phyloP scores from a whole-genome alignment of 2,329 filamentous ascomycete genomes.

The Cryphonectria parasitica region DNA sequence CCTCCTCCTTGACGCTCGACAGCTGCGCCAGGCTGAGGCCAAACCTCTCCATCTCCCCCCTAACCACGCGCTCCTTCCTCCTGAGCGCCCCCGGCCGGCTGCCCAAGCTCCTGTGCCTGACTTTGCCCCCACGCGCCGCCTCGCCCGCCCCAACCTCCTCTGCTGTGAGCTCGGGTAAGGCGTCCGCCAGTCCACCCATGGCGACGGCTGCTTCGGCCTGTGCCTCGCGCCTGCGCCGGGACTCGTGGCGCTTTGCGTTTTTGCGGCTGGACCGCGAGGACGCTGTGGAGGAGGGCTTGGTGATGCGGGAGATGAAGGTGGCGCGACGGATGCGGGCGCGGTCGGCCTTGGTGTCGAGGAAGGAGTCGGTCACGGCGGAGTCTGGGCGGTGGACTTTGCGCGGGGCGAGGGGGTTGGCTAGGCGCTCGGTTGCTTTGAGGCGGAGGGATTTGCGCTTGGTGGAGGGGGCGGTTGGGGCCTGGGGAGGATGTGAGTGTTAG shows the following conservation, averaged over 20 bases:
- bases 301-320: constrained; percentile 75
- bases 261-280: constrained; percentile 43
- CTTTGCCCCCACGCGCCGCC: constrained; percentile 50
- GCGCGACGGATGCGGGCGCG: constrained; percentile 84
- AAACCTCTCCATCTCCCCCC: constrained; percentile 82
- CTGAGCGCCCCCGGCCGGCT: constrained; percentile 80
- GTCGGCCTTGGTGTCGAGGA: constrained; percentile 77
- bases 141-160: constrained; percentile 51
- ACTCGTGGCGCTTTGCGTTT: constrained; percentile 45
- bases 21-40: constrained; percentile 80
- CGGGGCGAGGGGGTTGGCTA: constrained; percentile 55
- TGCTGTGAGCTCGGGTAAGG: constrained; percentile 67
- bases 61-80: constrained; percentile 79
- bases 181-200: constrained; percentile 74
- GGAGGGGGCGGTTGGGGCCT: constrained; percentile 40
- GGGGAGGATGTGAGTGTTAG: constrained; percentile 19
- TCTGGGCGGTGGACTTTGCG: constrained; percentile 56
- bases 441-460: constrained; percentile 62
- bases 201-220: constrained; percentile 65
- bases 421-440: constrained; percentile 56
- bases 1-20: constrained; percentile 44
- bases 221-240: constrained; percentile 46
- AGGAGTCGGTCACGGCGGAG: constrained; percentile 57
- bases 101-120: constrained; percentile 75
- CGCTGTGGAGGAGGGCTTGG: constrained; percentile 51